Percentiles rank a stretch among this genome's conserved stretches.
phyloP scores from a whole-genome alignment of 352 stramenopile genomes.

The Globisporangium ultimum region DNA sequence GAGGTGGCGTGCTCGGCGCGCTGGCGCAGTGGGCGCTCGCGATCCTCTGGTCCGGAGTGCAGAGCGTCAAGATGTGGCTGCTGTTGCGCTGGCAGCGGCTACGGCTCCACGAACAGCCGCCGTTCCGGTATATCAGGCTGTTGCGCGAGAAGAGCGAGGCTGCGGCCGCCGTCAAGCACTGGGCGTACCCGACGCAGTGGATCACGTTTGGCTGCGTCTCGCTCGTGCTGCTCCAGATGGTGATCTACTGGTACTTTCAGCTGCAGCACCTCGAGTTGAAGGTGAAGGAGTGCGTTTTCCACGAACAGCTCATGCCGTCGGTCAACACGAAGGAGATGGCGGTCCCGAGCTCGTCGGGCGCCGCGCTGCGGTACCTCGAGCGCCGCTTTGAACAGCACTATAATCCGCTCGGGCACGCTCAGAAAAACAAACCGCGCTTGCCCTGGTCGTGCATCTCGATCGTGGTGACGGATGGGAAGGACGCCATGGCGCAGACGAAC shows the following conservation, averaged over 20 bases:
- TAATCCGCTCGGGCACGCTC: constrained; percentile 16
- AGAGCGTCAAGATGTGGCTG: constrained; percentile 23
- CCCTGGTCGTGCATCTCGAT: constrained; percentile 64
- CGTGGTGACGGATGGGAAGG: constrained; percentile 30
- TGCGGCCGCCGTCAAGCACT: constrained; percentile 44
- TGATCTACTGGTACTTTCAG: constrained; percentile 52
- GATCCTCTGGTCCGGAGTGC: constrained; percentile 12
- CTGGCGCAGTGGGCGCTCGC: constrained; percentile 17
- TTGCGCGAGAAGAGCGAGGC: constrained; percentile 9
- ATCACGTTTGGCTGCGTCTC: constrained; percentile 53
- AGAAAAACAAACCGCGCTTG: constrained; percentile 33
- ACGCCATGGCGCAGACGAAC: constrained; percentile 19
- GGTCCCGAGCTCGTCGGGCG: constrained; percentile 17
- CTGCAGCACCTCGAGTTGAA: constrained; percentile 41
- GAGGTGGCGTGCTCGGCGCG: constrained; percentile 6
- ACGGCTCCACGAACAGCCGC: constrained; percentile 20
- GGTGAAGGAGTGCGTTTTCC: constrained; percentile 67
- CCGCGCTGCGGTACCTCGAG: constrained; percentile 45
- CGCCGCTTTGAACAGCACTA: constrained; percentile 66
- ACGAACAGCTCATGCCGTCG: constrained; percentile 39
- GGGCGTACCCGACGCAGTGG: constrained; percentile 64
- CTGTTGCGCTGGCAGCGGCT: constrained; percentile 22
- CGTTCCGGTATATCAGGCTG: constrained; percentile 11
- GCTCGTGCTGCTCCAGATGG: constrained; percentile 40
- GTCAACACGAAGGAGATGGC: constrained; percentile 20